Percentiles rank a stretch among this genome's conserved stretches.
Conservation (phyloP, 2,329 filamentous ascomycete genomes). For the Lachnellula arida region DNA sequence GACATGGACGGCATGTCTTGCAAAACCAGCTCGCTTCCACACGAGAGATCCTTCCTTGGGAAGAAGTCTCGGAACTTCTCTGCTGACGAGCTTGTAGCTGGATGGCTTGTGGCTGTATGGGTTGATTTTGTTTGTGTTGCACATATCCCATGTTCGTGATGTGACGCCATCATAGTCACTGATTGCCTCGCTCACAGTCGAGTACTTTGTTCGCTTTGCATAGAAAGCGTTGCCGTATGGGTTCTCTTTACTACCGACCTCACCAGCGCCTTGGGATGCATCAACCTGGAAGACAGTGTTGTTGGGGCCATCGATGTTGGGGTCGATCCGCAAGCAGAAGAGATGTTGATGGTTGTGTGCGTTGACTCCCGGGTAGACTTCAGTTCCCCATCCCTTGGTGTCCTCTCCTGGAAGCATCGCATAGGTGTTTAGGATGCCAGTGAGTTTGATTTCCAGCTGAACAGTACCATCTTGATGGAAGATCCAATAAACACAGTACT, state of each 20-base stretch:
- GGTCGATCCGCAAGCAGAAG: constrained; percentile 84
- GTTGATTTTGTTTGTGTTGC: constrained; percentile 78
- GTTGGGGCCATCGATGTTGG: constrained; percentile 77
- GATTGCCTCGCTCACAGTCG: constrained; percentile 61
- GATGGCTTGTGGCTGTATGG: constrained; percentile 80
- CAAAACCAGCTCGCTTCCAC: constrained; percentile 54
- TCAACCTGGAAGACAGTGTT: constrained; percentile 87
- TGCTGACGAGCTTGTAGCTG: constrained; percentile 83
- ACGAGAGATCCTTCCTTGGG: constrained; percentile 79
- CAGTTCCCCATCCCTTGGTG: constrained; percentile 80
- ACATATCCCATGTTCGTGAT: constrained; percentile 84
- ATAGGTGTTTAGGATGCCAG: constrained; percentile 90
- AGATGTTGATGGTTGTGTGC: constrained; percentile 96
- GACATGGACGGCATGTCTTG: constrained; percentile 54
- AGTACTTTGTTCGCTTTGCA: constrained; percentile 75
- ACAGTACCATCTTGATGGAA: constrained; percentile 91
- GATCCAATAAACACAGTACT: constrained; percentile 85
- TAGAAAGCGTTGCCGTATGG: constrained; percentile 88
- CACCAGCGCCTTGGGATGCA: constrained; percentile 63
- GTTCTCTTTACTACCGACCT: constrained; percentile 77
- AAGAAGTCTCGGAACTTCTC: constrained; percentile 73
- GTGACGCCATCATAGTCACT: constrained; percentile 80
- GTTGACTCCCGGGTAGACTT: constrained; percentile 86
- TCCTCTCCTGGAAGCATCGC: constrained; percentile 75
- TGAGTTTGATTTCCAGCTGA: constrained; percentile 87